Evolutionary conservation across 2,329 filamentous ascomycete genomes (phyloP).

Genomic region (Exophiala calicioides): DNA sequence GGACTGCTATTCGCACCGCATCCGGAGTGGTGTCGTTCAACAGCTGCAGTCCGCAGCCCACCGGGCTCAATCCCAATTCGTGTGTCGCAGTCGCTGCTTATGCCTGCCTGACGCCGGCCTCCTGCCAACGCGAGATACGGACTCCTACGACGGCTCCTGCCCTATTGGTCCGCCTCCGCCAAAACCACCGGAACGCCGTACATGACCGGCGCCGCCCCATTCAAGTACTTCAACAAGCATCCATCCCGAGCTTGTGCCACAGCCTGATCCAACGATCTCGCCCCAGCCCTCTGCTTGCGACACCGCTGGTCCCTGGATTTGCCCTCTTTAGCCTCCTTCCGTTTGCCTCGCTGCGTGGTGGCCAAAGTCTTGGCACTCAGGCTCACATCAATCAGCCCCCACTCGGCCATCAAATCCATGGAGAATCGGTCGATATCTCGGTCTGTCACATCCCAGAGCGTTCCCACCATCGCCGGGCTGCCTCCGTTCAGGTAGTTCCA

Average conservation of each 20-base stretch:
- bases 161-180: constrained; percentile 9
- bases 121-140: too few relatives aligned
- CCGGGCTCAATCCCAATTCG: too few relatives aligned
- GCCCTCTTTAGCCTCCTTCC: constrained; percentile 34
- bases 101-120: too few relatives aligned
- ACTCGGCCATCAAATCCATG: constrained; percentile 74
- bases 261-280: constrained; percentile 72
- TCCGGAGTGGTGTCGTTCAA: too few relatives aligned
- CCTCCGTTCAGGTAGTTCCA: constrained; percentile 91
- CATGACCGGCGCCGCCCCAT: constrained; percentile 88
- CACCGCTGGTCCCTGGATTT: constrained; percentile 36
- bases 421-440: constrained; percentile 95
- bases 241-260: constrained; percentile 71
- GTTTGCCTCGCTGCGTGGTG: constrained; percentile 36
- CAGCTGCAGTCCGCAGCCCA: too few relatives aligned
- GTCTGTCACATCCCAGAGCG: constrained; percentile 97
- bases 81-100: too few relatives aligned
- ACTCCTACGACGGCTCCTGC: background rate
- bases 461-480: constrained; percentile 82
- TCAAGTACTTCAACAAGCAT: constrained; percentile 89
- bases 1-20: too few relatives aligned
- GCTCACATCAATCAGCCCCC: constrained; percentile 69
- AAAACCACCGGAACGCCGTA: constrained; percentile 95
- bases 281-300: constrained; percentile 37
- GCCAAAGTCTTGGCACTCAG: constrained; percentile 16